Percentiles rank a stretch among this genome's conserved stretches.
These are phyloP conservation scores for Solanum virginianum DNA, from an alignment of 257 asterid species.

Conservation along the genomic window DNA sequence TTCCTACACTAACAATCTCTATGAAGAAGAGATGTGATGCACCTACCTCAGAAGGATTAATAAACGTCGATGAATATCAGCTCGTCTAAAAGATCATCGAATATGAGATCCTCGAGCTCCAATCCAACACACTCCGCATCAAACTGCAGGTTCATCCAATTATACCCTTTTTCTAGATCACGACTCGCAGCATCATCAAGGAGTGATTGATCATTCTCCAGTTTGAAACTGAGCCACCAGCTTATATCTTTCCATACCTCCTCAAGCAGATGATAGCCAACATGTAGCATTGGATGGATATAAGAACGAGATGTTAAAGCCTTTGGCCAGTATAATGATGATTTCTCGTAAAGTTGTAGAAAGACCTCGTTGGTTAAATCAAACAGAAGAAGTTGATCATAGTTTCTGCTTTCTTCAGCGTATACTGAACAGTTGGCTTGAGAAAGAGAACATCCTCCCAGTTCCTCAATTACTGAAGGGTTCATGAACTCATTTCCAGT, in stretches of 20 bases:
- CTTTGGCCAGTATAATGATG: slow-evolving; percentile 63
- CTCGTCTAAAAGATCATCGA: slow-evolving; percentile 63
- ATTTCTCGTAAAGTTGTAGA: slow-evolving; percentile 38
- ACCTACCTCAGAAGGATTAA: background rate
- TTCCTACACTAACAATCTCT: background rate
- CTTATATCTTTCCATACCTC: slow-evolving; percentile 62
- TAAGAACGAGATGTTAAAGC: slow-evolving; percentile 31
- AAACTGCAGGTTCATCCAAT: slow-evolving; percentile 77
- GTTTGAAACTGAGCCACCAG: slow-evolving; percentile 27
- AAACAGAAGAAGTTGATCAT: slow-evolving; percentile 44
- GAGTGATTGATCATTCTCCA: slow-evolving; percentile 26
- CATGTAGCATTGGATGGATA: slow-evolving; percentile 51
- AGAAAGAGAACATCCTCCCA: slow-evolving; percentile 22
- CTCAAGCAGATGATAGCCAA: slow-evolving; percentile 46
- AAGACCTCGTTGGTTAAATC: slow-evolving; percentile 64
- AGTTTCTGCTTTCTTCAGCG: slow-evolving; percentile 17
- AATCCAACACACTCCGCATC: slow-evolving; percentile 69
- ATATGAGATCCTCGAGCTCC: slow-evolving; percentile 54
- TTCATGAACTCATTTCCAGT: slow-evolving; percentile 33
- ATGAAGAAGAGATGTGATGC: background rate
- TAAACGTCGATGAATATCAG: slow-evolving; percentile 10
- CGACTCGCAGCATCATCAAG: slow-evolving; percentile 45
- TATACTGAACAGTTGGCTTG: slow-evolving; percentile 13
- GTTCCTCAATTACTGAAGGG: slow-evolving; percentile 44
- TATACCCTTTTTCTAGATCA: slow-evolving; percentile 34